phyloP scores from a whole-genome alignment of 768 basidiomycete species.

The Phlebiopsis gigantea region DNA sequence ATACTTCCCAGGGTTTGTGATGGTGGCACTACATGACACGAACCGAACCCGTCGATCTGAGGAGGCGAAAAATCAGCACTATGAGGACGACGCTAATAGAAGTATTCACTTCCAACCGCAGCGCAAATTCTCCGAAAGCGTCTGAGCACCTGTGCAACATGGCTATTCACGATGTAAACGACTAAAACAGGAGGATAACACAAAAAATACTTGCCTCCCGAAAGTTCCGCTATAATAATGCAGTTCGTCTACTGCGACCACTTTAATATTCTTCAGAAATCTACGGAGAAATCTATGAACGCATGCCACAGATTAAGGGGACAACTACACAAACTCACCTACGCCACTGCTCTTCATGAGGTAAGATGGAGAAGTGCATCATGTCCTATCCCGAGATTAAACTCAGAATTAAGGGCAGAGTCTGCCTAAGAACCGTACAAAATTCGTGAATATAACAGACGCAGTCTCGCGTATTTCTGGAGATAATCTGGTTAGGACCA shows the following conservation, averaged over 20 bases:
- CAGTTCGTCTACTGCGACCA: constrained; percentile 80
- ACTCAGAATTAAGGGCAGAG: neutral
- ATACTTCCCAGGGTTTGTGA: constrained; percentile 67
- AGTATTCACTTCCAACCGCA: constrained; percentile 66
- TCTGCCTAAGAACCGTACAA: constrained; percentile 43
- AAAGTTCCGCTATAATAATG: constrained; percentile 82
- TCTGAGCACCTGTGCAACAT: constrained; percentile 75
- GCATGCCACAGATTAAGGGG: neutral
- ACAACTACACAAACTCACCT: constrained; percentile 32
- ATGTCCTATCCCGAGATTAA: constrained; percentile 52
- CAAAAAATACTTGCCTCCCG: constrained; percentile 50
- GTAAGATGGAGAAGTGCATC: constrained; percentile 79
- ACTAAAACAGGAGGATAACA: neutral
- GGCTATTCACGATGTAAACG: constrained; percentile 35
- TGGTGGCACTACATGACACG: constrained; percentile 86
- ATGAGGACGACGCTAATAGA: neutral
- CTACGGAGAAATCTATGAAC: constrained; percentile 31
- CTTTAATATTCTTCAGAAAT: constrained; percentile 71
- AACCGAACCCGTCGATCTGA: constrained; percentile 55
- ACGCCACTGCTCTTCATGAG: constrained; percentile 82
- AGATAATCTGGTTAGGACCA: neutral
- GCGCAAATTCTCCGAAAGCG: constrained; percentile 71
- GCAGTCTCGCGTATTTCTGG: constrained; percentile 66
- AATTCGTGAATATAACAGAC: constrained; percentile 86
- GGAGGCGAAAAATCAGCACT: neutral